A percentile compares a stretch with the other conserved stretches of the same genome.
Evolutionary conservation across 75 land plant species (phyloP).

Genomic region (Cryptomeria japonica): DNA sequence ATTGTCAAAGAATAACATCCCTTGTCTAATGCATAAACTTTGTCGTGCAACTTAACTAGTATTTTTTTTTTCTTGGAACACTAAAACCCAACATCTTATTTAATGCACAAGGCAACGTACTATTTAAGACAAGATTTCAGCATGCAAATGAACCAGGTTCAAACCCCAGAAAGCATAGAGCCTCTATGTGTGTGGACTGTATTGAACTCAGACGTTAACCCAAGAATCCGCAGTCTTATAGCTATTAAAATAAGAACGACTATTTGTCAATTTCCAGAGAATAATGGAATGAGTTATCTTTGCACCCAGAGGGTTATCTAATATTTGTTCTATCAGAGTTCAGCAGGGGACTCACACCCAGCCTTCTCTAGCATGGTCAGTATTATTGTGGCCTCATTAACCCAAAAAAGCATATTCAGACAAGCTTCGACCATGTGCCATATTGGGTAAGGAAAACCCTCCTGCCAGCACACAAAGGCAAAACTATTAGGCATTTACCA

Average conservation of each 20-base stretch:
- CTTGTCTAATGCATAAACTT: neutral
- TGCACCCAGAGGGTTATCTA: neutral
- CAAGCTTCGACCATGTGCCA: neutral
- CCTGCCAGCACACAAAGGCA: neutral
- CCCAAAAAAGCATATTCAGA: neutral
- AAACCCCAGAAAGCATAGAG: neutral
- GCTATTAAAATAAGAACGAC: neutral
- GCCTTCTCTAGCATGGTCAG: neutral
- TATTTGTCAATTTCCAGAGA: neutral
- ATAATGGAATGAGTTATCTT: neutral
- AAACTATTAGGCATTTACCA: neutral
- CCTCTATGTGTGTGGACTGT: neutral
- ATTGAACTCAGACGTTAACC: too few relatives aligned
- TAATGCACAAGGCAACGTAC: neutral
- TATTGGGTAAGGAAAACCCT: neutral
- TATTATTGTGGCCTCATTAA: neutral
- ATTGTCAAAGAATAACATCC: neutral
- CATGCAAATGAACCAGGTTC: neutral
- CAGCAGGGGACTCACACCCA: neutral
- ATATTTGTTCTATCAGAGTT: neutral
- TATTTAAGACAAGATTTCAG: neutral
- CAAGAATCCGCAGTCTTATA: neutral
- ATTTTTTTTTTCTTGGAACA: neutral
- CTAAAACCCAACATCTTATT: neutral
- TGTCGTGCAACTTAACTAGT: neutral